These are phyloP conservation scores for Suhomyces ambrosiae DNA, from an alignment of 1,139 yeast species.

Conservation along the genomic window DNA sequence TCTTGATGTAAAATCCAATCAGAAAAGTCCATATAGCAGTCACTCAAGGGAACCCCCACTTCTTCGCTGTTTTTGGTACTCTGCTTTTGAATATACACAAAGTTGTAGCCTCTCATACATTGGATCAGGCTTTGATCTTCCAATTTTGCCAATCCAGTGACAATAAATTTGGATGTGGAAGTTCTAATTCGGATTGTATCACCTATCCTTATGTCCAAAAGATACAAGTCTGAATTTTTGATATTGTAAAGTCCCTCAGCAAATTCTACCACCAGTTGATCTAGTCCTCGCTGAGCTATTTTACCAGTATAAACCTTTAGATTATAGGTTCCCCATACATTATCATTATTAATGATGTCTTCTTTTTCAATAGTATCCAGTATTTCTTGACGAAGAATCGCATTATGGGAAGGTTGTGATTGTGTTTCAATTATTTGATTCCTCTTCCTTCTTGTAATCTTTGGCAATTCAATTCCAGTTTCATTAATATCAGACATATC, in stretches of 20 bases:
- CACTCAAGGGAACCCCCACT: conserved; percentile 19
- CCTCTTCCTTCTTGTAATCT: conserved; percentile 9
- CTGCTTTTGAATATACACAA: conserved; percentile 38
- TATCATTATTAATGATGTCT: conserved; percentile 22
- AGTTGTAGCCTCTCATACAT: conserved; percentile 63
- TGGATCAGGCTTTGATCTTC: conserved; percentile 29
- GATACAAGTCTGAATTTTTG: conserved; percentile 31
- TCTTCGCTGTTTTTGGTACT: conserved; percentile 19
- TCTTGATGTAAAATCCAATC: conserved; percentile 49
- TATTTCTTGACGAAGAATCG: conserved; percentile 24
- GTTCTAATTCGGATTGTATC: conserved; percentile 28
- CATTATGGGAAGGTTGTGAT: conserved; percentile 1
- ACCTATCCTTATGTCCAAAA: conserved; percentile 41
- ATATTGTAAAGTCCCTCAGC: conserved; percentile 34
- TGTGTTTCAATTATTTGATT: conserved; percentile 14
- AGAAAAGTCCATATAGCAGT: conserved; percentile 37
- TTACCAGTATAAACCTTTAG: conserved; percentile 41
- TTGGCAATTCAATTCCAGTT: conserved; percentile 5
- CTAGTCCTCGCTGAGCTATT: conserved; percentile 23
- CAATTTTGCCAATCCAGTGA: conserved; percentile 44
- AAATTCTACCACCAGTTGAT: conserved; percentile 35
- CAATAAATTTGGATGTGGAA: conserved; percentile 31
- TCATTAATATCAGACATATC: conserved; percentile 8
- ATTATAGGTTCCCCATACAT: conserved; percentile 43
- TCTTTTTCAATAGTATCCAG: conserved; percentile 22